Conservation (phyloP, 768 basidiomycete genomes). For the Rhodotorula babjevae region DNA sequence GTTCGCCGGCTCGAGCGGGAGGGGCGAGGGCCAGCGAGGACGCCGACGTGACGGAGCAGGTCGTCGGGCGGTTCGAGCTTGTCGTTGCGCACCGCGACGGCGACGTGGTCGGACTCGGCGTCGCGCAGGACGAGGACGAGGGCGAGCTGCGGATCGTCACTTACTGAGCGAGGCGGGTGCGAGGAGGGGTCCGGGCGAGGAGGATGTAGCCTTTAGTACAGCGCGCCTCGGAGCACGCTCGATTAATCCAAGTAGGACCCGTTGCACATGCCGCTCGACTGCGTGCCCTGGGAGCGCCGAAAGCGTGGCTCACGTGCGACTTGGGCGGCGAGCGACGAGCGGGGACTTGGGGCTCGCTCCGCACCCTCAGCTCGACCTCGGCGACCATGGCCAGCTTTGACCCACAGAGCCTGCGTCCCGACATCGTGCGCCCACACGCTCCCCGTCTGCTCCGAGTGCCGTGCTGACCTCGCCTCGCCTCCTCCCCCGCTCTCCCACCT, state of each 20-base stretch:
- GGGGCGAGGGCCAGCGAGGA: neutral
- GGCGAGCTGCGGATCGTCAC: slow-evolving; percentile 29
- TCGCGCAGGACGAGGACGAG: slow-evolving; percentile 2
- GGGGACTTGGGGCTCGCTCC: neutral
- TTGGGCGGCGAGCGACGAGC: neutral
- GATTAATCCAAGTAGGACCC: too few species aligned
- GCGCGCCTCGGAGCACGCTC: too few species aligned
- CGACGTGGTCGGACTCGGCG: neutral
- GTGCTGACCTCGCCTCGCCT: neutral
- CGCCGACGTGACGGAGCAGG: slow-evolving; percentile 15
- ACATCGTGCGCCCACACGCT: slow-evolving; percentile 5
- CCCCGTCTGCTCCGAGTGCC: too few species aligned
- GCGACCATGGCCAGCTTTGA: slow-evolving; percentile 10
- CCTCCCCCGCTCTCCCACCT: neutral
- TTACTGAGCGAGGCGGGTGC: slow-evolving; percentile 10
- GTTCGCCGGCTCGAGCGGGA: slow-evolving; percentile 17
- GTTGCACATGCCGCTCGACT: too few species aligned
- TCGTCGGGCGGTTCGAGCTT: slow-evolving; percentile 26
- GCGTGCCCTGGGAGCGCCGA: too few species aligned
- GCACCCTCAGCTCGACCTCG: neutral
- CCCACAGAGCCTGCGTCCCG: neutral
- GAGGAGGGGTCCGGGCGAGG: neutral
- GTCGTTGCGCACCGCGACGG: slow-evolving; percentile 9
- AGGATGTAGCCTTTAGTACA: neutral
- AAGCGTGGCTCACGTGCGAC: too few species aligned